Percentiles rank a stretch among this genome's conserved stretches.
phyloP scores from a whole-genome alignment of 1,139 yeast genomes.

The Lodderomyces elongisporus region DNA sequence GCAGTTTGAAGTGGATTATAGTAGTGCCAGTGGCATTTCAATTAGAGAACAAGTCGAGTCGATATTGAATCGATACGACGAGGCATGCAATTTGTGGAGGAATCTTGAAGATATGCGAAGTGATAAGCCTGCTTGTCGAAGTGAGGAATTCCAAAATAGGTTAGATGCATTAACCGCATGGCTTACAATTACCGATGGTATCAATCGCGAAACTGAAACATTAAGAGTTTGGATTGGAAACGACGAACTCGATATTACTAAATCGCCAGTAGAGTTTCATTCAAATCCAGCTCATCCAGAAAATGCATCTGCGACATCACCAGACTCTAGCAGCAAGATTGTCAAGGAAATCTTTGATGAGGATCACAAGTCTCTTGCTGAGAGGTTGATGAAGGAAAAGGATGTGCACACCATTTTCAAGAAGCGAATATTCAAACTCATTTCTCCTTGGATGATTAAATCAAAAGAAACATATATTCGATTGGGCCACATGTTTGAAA shows the following conservation, averaged over 20 bases:
- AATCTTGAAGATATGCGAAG: constrained; percentile 71
- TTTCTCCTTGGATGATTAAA: constrained; percentile 72
- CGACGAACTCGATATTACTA: constrained; percentile 61
- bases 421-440: constrained; percentile 52
- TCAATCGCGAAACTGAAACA: constrained; percentile 53
- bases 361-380: constrained; percentile 69
- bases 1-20: constrained; percentile 52
- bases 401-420: constrained; percentile 68
- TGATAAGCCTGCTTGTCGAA: constrained; percentile 70
- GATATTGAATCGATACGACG: constrained; percentile 58
- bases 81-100: constrained; percentile 76
- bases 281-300: constrained; percentile 9
- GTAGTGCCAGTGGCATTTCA: constrained; percentile 23
- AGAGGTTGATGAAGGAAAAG: constrained; percentile 78
- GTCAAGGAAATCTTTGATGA: constrained; percentile 48
- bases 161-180: constrained; percentile 81
- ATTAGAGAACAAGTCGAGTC: constrained; percentile 49
- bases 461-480: constrained; percentile 68
- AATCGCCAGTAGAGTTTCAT: constrained; percentile 26
- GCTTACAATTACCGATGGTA: constrained; percentile 70
- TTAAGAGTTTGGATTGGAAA: constrained; percentile 75
- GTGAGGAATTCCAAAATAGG: constrained; percentile 58
- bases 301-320: constrained; percentile 19
- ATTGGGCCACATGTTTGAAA: constrained; percentile 58
- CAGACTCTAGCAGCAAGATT: constrained; percentile 20